Evolutionary conservation across 805 yeast species (phyloP), one percentile per base, ranked within the genome.

Genomic region (Zygosaccharomyces kombuchaensis): DNA sequence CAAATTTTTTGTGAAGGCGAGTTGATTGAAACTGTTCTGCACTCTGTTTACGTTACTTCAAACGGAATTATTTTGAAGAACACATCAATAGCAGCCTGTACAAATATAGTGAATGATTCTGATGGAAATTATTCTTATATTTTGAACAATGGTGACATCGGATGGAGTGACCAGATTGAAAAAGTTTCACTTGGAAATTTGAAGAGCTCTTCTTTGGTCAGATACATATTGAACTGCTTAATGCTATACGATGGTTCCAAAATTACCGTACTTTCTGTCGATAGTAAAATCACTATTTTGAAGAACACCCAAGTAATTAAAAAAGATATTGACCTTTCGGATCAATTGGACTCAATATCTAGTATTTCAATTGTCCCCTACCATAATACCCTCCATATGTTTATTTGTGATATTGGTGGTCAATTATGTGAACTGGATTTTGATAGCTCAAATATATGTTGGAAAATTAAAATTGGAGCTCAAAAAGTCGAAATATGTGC

Each of bases 321-420:
- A 17, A 36, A 26, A 12, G 30, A 21, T 7, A 10, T 35, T 22
- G 36, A 40, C 22, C 19, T 45, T 6, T 39, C 48, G 4, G 14
- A 27, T 16, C 35, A 35, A n/a, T 21, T 40, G 7, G 44, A 39
- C 4, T 36, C 44, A 12, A 31, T 45, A 8, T 42, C 44, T 6
- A 42, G 44, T 34, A 14, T 48, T 9, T 43, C 34, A 16, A 40
- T 48, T 6, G 16, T 45, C 6, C 19, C 31, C 12, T 14, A 12
- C n/a, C 9, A 31, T 10, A 14, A 25, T 6, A 23, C 23, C 10
- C 35, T 36, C 8, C 34, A 30, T 19, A 31, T 52, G 17, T 21
- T 58, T 13, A 21, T 56, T 13, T 45, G 59, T 5, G 60, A 56
- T 32, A 40, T 49, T 21, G 45, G 52, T 32, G 61, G 63, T 9